These are phyloP conservation scores for Linnemannia elongata DNA, from an alignment of 192 early-diverging fungal genomes.

Conservation along the genomic window DNA sequence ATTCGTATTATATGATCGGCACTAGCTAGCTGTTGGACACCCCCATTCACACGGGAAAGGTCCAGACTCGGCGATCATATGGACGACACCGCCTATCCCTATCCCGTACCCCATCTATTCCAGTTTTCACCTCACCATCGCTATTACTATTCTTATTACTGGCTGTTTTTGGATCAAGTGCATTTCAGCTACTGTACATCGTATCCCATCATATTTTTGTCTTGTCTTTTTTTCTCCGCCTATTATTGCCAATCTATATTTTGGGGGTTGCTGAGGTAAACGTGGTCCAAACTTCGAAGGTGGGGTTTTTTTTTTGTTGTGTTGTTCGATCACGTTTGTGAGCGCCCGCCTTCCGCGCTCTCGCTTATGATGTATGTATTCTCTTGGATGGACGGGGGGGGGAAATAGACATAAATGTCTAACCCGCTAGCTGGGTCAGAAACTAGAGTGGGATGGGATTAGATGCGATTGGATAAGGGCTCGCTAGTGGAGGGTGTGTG, in stretches of 20 bases:
- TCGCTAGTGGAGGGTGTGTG: background rate
- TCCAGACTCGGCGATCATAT: too few relatives aligned
- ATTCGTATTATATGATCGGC: too few relatives aligned
- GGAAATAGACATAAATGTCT: background rate
- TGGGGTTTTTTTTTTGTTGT: background rate
- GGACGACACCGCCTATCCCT: too few relatives aligned
- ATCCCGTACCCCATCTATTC: too few relatives aligned
- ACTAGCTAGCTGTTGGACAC: too few relatives aligned
- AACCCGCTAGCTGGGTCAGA: background rate
- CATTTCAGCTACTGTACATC: background rate
- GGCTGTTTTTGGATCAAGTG: too few relatives aligned
- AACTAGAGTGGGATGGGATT: background rate
- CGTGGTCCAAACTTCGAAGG: background rate
- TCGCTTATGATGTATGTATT: background rate
- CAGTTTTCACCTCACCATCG: too few relatives aligned
- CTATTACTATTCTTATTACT: too few relatives aligned
- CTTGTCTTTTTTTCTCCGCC: background rate
- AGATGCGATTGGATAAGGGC: background rate
- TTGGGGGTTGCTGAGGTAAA: background rate
- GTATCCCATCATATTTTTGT: background rate
- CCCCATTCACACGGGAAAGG: too few relatives aligned
- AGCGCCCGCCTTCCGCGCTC: background rate
- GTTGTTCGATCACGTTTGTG: conserved; percentile 1
- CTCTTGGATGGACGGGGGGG: background rate
- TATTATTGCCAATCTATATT: background rate